phyloP scores from a whole-genome alignment of 768 basidiomycete genomes.

The Pleurotus tuber-regium region DNA sequence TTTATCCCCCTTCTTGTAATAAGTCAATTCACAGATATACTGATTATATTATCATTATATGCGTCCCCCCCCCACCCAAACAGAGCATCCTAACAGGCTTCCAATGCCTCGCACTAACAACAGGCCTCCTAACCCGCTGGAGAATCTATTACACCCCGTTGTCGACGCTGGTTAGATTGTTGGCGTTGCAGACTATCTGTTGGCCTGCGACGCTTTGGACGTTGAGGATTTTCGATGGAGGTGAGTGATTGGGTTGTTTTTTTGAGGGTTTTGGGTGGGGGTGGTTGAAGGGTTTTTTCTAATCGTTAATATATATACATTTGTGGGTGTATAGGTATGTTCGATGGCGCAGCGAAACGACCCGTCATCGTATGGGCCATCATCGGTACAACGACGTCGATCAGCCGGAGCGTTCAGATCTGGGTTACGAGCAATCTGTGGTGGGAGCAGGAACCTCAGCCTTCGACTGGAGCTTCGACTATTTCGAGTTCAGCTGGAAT shows the following conservation, averaged over 20 bases:
- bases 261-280: no score
- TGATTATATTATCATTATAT: no score
- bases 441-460: constrained; percentile 34
- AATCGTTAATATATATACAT: no score
- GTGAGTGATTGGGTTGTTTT: not conserved
- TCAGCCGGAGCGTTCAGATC: constrained; percentile 81
- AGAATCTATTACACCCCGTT: constrained; percentile 85
- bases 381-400: constrained; percentile 85
- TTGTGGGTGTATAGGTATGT: not conserved
- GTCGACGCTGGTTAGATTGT: constrained; percentile 85
- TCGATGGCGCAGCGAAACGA: constrained; percentile 45
- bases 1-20: no score
- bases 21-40: no score
- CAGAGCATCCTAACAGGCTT: constrained; percentile 84
- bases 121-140: constrained; percentile 90
- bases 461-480: not conserved
- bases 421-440: constrained; percentile 95
- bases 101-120: constrained; percentile 85
- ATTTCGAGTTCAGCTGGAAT: no score
- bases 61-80: no score
- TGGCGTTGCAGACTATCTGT: constrained; percentile 93
- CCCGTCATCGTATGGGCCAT: constrained; percentile 89
- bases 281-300: no score
- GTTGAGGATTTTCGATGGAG: constrained; percentile 60
- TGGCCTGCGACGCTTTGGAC: constrained; percentile 93